These are phyloP conservation scores for Meyerozyma smithsonii DNA, from an alignment of 1,139 yeast genomes.

Conservation along the genomic window DNA sequence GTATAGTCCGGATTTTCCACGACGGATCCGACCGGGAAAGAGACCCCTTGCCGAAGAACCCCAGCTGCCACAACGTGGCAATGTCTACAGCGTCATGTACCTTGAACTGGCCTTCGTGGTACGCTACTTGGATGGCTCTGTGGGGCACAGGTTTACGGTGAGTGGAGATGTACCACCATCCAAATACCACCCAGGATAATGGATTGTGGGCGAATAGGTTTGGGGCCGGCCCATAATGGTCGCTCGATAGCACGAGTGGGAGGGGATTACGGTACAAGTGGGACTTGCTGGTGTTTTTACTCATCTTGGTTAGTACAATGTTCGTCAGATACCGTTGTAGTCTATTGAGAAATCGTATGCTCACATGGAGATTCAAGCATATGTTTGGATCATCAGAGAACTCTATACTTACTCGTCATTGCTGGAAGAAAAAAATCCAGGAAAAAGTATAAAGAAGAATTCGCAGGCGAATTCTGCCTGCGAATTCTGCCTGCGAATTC, in stretches of 20 bases:
- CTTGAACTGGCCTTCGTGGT: constrained; percentile 35
- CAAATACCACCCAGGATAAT: constrained; percentile 50
- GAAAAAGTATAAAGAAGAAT: neutral
- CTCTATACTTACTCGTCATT: neutral
- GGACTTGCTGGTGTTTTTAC: neutral
- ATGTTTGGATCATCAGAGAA: constrained; percentile 37
- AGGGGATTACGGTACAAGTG: constrained; percentile 23
- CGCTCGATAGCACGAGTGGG: constrained; percentile 42
- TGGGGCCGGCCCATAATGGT: constrained; percentile 40
- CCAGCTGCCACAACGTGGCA: constrained; percentile 70
- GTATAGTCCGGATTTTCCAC: constrained; percentile 63
- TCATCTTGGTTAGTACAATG: constrained; percentile 11
- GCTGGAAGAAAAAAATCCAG: neutral
- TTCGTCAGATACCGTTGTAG: constrained; percentile 99
- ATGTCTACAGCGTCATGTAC: constrained; percentile 46
- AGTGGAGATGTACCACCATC: constrained; percentile 25
- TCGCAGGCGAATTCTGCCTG: neutral
- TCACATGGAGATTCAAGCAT: constrained; percentile 64
- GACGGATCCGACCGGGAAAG: constrained; percentile 90
- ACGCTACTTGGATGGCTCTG: constrained; percentile 17
- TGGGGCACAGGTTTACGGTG: constrained; percentile 27
- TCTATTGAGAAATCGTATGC: constrained; percentile 86
- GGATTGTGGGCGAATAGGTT: constrained; percentile 52
- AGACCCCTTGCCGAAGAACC: constrained; percentile 92
- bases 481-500: too few species aligned